These are phyloP conservation scores for Wilhelminamyces savonicus DNA, from an alignment of 805 yeast species.

Conservation along the genomic window DNA sequence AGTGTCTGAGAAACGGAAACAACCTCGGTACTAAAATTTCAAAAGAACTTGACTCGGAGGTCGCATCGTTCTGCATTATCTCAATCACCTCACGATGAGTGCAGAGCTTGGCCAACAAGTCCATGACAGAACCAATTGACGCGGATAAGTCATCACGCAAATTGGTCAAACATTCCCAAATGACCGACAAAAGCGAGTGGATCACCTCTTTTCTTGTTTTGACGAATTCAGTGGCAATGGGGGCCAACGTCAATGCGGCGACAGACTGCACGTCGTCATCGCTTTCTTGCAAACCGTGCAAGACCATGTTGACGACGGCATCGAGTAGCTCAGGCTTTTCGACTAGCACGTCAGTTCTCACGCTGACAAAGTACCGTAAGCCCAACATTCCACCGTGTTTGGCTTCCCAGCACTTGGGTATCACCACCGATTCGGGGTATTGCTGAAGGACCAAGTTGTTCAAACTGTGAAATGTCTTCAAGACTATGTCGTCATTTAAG, in stretches of 20 bases:
- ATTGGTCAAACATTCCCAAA: constrained; percentile 87
- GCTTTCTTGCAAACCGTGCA: constrained; percentile 69
- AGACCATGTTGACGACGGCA: constrained; percentile 73
- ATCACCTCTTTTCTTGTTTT: constrained; percentile 47
- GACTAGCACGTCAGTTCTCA: constrained; percentile 72
- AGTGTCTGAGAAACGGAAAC: constrained; percentile 89
- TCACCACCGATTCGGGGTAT: constrained; percentile 32
- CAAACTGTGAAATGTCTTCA: constrained; percentile 59
- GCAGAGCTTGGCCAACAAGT: constrained; percentile 80
- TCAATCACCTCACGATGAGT: constrained; percentile 72
- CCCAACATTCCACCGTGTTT: constrained; percentile 98
- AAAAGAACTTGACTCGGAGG: constrained; percentile 50
- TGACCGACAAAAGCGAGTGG: constrained; percentile 50
- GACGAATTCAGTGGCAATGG: constrained; percentile 87
- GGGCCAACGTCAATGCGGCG: constrained; percentile 87
- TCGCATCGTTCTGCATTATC: constrained; percentile 59
- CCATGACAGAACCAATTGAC: constrained; percentile 94
- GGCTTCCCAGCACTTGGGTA: constrained; percentile 83
- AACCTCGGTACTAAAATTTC: constrained; percentile 79
- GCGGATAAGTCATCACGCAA: constrained; percentile 90
- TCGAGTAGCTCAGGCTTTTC: constrained; percentile 54
- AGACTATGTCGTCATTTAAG: constrained; percentile 51
- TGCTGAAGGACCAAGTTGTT: constrained; percentile 67
- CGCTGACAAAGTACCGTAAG: constrained; percentile 83
- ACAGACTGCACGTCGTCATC: constrained; percentile 98